These are phyloP conservation scores for Phlyctochytrium bullatum DNA, from an alignment of 192 early-diverging fungal genomes.

Conservation along the genomic window DNA sequence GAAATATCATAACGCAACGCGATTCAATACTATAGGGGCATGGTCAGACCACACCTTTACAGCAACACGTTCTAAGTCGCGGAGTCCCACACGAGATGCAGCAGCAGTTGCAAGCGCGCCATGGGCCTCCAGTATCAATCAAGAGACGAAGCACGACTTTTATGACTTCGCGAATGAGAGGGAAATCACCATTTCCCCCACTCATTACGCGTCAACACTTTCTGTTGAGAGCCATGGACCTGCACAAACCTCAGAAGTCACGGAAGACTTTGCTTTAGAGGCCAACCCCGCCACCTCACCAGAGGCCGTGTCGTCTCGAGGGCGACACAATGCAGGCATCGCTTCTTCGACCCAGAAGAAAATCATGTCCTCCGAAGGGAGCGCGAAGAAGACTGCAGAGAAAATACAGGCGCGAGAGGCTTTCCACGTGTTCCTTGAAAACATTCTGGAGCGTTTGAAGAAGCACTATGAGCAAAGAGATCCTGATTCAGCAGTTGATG, in stretches of 20 bases:
- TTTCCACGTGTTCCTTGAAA: constrained; percentile 26
- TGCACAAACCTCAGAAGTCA: neutral
- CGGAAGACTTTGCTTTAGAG: neutral
- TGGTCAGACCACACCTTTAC: neutral
- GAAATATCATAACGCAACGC: no score
- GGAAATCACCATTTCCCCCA: no score
- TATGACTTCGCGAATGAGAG: neutral
- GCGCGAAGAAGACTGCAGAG: neutral
- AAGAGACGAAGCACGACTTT: neutral
- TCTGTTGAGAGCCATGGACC: neutral
- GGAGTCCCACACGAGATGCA: neutral
- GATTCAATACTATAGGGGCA: neutral
- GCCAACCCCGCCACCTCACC: neutral
- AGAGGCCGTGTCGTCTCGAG: neutral
- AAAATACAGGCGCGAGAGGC: constrained; percentile 23
- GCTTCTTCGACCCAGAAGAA: no score
- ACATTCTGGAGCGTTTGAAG: constrained; percentile 17
- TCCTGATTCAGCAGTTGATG: neutral
- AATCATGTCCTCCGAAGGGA: constrained; percentile 3
- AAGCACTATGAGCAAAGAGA: neutral
- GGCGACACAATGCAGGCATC: neutral
- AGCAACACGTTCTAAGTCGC: neutral
- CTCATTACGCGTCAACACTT: neutral
- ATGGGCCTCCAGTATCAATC: neutral
- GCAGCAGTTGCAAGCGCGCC: constrained; percentile 13